Evolutionary conservation across 352 stramenopile genomes (phyloP), one percentile per base, ranked within the genome.

Genomic region (Globisporangium spinosum): DNA sequence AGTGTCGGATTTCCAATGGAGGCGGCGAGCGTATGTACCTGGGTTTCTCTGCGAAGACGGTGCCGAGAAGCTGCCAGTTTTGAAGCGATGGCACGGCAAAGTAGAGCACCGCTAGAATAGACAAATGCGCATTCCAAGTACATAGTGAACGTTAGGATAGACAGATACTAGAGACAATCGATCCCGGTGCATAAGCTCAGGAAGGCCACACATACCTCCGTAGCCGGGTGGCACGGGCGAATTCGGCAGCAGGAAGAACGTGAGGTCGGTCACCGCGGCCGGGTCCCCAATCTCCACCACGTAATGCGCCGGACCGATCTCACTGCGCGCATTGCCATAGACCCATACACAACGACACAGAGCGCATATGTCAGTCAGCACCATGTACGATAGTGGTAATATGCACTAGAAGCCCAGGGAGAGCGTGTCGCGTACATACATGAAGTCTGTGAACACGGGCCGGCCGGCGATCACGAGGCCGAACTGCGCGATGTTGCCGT

Each of bases 41-140:
- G 0, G 84, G 82, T 56, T 91, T 91, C 60, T 89, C 80, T 1
- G 77, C 78, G 61, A 90, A 89, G 57, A 93, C 82, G 2, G 78
- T 86, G n/a, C 84, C 84, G 4, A 93, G 67, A 58, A 91, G 49
- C 61, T 88, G 79, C 84, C 82, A 93, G 68, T 90, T 88, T 62
- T 89, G 76, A 49, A 91, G 68, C 9, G 83, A 70, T 17, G 84
- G 84, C 10, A 90, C 77, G 8, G 80, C 79, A 65, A 90, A 93
- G 69, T 93, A 93, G 22, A 93, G 60, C 54, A 91, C 81, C 25
- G 82, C 82, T 86, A 64, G 49, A 54, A 3, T 32, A 2, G 12
- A 45, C 2, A 45, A 8, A 45, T 20, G 38, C 38, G 38, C 38
- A 45, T 45, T 20, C 38, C 38, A 20, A 45, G 7, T 9, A 9